Conservation (phyloP, 1,284 basidiomycete genomes). For the Kalmanozyma brasiliensis region DNA sequence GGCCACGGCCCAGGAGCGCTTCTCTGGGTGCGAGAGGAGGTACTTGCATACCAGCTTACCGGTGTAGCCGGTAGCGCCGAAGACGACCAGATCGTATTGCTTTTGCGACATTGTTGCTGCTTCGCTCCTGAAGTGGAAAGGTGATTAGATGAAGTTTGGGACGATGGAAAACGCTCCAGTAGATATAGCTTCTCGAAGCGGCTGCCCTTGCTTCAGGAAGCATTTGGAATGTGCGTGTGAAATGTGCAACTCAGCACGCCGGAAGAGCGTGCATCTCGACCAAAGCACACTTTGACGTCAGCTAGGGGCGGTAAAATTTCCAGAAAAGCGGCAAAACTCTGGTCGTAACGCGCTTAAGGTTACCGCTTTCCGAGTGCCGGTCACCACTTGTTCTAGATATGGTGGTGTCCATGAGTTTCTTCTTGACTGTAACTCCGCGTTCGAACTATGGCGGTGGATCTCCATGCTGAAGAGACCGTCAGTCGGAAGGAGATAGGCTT, state of each 20-base stretch:
- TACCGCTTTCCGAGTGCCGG: conserved; percentile 1
- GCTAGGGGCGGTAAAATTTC: background rate
- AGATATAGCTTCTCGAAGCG: no score
- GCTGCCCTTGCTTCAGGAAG: no score
- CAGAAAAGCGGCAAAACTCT: no score
- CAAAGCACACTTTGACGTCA: conserved; percentile 6
- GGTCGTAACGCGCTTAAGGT: background rate
- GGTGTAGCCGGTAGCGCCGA: conserved; percentile 64
- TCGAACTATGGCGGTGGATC: no score
- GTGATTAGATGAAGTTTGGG: no score
- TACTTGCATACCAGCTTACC: conserved; percentile 54
- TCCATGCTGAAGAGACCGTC: no score
- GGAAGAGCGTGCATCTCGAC: background rate
- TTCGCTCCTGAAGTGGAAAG: no score
- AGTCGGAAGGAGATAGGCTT: no score
- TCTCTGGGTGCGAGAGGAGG: conserved; percentile 46
- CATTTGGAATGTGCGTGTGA: no score
- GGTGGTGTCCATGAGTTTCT: no score
- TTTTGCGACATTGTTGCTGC: conserved; percentile 33
- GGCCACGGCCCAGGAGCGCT: conserved; percentile 54
- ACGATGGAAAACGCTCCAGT: no score
- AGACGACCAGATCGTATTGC: conserved; percentile 54
- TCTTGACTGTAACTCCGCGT: no score
- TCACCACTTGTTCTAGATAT: conserved; percentile 1
- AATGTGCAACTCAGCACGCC: background rate